phyloP scores from a whole-genome alignment of 2,329 filamentous ascomycete genomes.

The Dothiorella sarmentorum region DNA sequence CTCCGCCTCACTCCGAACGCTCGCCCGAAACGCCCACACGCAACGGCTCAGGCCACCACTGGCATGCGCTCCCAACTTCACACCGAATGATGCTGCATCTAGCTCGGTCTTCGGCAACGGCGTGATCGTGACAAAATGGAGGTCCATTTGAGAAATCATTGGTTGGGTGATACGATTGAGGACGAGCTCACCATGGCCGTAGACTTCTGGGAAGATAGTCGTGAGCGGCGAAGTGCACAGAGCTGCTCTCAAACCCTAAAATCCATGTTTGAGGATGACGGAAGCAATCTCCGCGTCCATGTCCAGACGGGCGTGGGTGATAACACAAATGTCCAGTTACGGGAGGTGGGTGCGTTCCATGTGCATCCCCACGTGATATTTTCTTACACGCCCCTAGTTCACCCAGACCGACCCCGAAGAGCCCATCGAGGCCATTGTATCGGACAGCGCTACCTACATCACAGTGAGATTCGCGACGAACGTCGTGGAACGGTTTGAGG shows the following conservation, averaged over 20 bases:
- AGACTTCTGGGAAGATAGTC: background rate
- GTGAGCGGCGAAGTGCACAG: background rate
- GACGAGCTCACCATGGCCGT: background rate
- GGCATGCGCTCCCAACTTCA: background rate
- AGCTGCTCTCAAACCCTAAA: background rate
- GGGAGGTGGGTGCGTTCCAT: conserved; percentile 22
- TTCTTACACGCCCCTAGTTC: background rate
- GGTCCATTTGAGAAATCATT: background rate
- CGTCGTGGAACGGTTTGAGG: conserved; percentile 20
- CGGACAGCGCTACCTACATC: conserved; percentile 29
- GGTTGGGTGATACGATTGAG: background rate
- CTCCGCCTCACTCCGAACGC: no score
- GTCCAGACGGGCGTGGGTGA: conserved; percentile 16
- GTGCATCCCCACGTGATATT: background rate
- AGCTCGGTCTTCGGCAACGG: background rate
- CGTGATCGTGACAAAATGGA: background rate
- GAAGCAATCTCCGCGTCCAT: conserved; percentile 32
- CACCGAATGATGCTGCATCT: background rate
- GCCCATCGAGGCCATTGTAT: conserved; percentile 25
- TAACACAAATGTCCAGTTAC: conserved; percentile 24
- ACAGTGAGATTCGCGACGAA: conserved; percentile 22
- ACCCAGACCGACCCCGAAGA: conserved; percentile 18
- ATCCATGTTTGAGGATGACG: conserved; percentile 34
- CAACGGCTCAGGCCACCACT: no score
- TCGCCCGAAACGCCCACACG: no score